phyloP scores from a whole-genome alignment of 139 green algal genomes.

The Tetraselmis chui region DNA sequence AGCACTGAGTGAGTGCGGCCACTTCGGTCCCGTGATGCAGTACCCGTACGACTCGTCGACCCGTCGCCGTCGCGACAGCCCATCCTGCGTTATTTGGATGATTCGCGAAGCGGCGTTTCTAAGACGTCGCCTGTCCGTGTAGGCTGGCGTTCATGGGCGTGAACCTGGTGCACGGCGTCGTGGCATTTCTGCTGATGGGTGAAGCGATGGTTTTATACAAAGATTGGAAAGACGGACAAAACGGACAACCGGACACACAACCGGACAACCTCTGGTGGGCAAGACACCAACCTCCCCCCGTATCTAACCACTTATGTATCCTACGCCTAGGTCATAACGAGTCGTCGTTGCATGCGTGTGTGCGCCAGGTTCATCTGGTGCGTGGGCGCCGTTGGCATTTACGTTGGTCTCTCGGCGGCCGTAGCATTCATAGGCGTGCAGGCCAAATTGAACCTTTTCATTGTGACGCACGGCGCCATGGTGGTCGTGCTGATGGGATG shows the following conservation, averaged over 20 bases:
- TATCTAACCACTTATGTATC: too few species aligned
- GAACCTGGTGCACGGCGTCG: not conserved
- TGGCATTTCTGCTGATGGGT: not conserved
- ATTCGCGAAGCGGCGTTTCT: too few species aligned
- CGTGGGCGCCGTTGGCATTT: not conserved
- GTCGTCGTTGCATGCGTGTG: not conserved
- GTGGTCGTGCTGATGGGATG: not conserved
- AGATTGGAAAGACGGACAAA: not conserved
- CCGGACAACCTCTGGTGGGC: not conserved
- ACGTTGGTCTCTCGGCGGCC: not conserved
- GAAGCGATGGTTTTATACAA: not conserved
- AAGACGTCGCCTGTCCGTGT: too few species aligned
- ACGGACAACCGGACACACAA: too few species aligned
- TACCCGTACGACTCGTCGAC: too few species aligned
- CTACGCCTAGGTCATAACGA: too few species aligned
- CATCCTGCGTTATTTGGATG: too few species aligned
- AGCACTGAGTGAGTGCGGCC: not conserved
- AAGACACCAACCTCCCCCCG: too few species aligned
- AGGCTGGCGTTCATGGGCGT: not conserved
- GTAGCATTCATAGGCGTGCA: not conserved
- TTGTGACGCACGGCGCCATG: not conserved
- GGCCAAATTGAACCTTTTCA: not conserved
- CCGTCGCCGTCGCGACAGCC: too few species aligned
- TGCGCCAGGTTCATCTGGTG: not conserved
- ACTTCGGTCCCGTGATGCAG: too few species aligned